Evolutionary conservation across 345 rosid genomes (phyloP).

Genomic region (Erucastrum elatum): DNA sequence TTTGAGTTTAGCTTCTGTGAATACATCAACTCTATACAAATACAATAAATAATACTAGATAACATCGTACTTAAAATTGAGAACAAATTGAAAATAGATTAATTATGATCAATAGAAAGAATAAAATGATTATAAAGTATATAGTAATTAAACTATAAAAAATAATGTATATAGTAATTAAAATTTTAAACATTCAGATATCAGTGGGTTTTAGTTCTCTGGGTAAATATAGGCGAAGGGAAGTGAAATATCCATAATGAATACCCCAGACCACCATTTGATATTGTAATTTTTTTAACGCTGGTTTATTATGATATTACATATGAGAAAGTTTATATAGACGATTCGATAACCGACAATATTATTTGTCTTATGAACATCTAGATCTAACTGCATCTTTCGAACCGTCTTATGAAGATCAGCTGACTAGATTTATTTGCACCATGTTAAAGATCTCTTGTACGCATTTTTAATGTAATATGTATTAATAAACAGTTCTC

Average conservation of each 20-base stretch:
- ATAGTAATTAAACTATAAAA: neutral
- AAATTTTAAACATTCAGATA: neutral
- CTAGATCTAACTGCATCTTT: too few species aligned
- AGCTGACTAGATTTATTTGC: too few species aligned
- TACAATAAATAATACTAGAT: neutral
- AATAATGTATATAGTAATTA: neutral
- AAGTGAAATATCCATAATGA: neutral
- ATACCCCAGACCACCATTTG: neutral
- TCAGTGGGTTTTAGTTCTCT: neutral
- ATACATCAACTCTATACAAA: neutral
- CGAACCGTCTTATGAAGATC: too few species aligned
- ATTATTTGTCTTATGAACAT: too few species aligned
- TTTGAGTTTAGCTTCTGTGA: constrained; percentile 9
- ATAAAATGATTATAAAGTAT: neutral
- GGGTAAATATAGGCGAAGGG: neutral
- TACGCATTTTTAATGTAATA: too few species aligned
- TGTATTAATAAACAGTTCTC: too few species aligned
- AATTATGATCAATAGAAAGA: neutral
- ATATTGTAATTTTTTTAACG: too few species aligned
- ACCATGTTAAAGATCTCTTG: too few species aligned
- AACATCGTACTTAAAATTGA: constrained; percentile 2
- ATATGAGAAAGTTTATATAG: too few species aligned
- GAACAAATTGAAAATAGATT: neutral
- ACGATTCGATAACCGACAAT: too few species aligned
- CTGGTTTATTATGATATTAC: too few species aligned